Base-by-base conservation (phyloP, 2,329 filamentous ascomycete genomes). In the Cytospora piceicola region DNA sequence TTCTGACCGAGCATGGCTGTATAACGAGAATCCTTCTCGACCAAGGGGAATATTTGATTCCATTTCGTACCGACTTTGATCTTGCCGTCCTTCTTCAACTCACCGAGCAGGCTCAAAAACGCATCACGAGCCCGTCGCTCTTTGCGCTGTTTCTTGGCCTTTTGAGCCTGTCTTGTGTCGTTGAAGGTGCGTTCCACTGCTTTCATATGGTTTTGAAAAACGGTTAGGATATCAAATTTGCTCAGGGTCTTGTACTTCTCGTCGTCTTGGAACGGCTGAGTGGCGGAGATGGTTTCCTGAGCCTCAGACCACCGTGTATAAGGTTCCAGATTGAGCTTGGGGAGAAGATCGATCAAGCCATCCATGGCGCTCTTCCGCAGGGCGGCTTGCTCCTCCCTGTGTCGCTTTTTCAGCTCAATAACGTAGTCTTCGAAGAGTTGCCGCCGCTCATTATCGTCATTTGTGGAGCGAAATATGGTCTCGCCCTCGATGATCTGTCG, bases 271-370 rank as follows among this genome's bases (percentile, higher is more conserved):
- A 96, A 93, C 69, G 87, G 88, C 69, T 89, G 85, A 75, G 91
- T 92, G 61, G 87, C 87, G 73, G 92, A 88, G 72, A 99, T 91
- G 73, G 91, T 87, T 70, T 87, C 86, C 76, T 96, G 92, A 56
- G 93, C 95, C 73, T 97, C 92, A 61, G 90, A 87, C 96, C 96
- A 99, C 71, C 93, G 90, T 49, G 94, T 97, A 76, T 97, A 97
- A 2, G 94, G 92, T 75, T 97, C 94, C 67, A 97, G 82, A 72
- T 95, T 86, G 60, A 99, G 84, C 71, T 88, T 88, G 58, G 91
- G 89, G 52, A 99, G 80, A 65, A 98, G 85, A 49, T 88, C 86
- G 62, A 90, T 86, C 54, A 99, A 84, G 53, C 94, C 90, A 71
- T 94, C 91, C 82, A 96, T 90, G 57, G 94, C 95, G 54, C 88